These are phyloP conservation scores for Houttuynia cordata DNA, from an alignment of 164 flowering plant genomes.

Conservation along the genomic window DNA sequence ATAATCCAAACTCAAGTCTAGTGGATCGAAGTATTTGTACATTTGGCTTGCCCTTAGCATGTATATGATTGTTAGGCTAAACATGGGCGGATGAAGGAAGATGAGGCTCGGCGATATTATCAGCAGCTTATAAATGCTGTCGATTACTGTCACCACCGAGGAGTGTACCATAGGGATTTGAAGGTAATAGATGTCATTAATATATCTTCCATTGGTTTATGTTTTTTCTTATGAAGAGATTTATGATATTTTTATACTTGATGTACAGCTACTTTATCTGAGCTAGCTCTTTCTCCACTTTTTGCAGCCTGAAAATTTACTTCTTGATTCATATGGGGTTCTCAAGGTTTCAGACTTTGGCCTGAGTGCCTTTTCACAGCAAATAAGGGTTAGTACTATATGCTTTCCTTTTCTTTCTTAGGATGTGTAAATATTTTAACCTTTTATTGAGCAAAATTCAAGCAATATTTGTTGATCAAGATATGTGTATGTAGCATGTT, in stretches of 20 bases:
- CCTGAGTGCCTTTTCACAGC: constrained; percentile 36
- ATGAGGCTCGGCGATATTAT: constrained; percentile 11
- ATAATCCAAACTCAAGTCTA: too few relatives aligned
- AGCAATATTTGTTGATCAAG: too few relatives aligned
- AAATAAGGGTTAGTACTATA: constrained; percentile 23
- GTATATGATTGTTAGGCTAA: background rate
- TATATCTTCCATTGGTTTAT: background rate
- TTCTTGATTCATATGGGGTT: constrained; percentile 30
- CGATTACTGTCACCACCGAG: constrained; percentile 11
- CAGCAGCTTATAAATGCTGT: constrained; percentile 13
- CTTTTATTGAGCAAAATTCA: background rate
- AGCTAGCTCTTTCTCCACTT: background rate
- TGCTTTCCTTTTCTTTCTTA: background rate
- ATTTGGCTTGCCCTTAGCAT: too few relatives aligned
- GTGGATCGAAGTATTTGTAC: too few relatives aligned
- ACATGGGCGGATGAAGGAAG: constrained; percentile 10
- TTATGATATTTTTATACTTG: background rate
- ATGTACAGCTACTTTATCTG: too few relatives aligned
- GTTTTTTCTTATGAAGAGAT: too few relatives aligned
- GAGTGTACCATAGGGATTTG: constrained; percentile 11
- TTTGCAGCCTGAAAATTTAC: constrained; percentile 45
- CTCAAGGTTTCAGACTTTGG: constrained; percentile 53
- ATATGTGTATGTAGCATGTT: too few relatives aligned
- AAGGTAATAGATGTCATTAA: constrained; percentile 1
- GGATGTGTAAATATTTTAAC: background rate